These are phyloP conservation scores for Macrolepiota dolichaula DNA, from an alignment of 768 basidiomycete genomes.

Conservation along the genomic window DNA sequence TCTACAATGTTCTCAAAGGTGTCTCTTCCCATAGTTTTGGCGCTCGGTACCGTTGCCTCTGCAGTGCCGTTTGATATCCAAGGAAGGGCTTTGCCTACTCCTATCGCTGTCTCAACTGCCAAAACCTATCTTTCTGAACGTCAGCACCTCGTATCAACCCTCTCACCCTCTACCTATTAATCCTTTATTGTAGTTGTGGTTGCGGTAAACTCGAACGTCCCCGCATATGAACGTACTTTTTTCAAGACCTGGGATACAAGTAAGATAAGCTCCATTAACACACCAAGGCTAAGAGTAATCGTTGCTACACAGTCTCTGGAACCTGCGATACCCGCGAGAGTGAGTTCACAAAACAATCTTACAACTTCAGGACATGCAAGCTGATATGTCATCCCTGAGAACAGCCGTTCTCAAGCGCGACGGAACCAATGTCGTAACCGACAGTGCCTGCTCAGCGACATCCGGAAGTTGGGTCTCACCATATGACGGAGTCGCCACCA, in stretches of 20 bases:
- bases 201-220: constrained; percentile 27
- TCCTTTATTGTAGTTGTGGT: constrained; percentile 26
- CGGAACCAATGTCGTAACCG: constrained; percentile 39
- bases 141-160: constrained; percentile 14
- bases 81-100: constrained; percentile 28
- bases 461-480: constrained; percentile 51
- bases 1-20: neutral
- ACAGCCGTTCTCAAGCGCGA: constrained; percentile 43
- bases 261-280: constrained; percentile 20
- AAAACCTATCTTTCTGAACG: constrained; percentile 29
- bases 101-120: constrained; percentile 29
- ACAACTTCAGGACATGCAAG: neutral
- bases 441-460: constrained; percentile 36
- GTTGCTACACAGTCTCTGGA: constrained; percentile 36
- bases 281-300: neutral
- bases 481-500: constrained; percentile 46
- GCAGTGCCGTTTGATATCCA: constrained; percentile 16
- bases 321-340: constrained; percentile 52
- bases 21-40: constrained; percentile 4
- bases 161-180: neutral
- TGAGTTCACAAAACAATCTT: constrained; percentile 19
- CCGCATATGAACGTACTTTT: constrained; percentile 31
- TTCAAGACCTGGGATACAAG: constrained; percentile 51
- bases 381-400: neutral
- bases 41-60: constrained; percentile 15